Base-by-base conservation (phyloP, 2,329 filamentous ascomycete species). In the Sporothrix curviconia region DNA sequence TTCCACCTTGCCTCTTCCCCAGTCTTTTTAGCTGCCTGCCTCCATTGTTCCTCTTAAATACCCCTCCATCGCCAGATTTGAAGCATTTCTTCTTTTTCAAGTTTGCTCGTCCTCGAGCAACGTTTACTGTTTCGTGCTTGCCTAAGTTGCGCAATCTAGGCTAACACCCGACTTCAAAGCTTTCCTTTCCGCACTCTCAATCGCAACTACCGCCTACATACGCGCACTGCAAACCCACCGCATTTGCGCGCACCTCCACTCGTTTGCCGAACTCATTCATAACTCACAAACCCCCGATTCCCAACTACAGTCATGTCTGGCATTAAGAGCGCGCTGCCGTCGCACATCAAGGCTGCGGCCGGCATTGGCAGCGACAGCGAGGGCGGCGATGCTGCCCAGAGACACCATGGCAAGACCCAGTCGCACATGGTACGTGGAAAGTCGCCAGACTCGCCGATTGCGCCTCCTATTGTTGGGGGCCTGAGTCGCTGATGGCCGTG, bases 371-470 rank as follows among this genome's bases (percentile, higher is more conserved):
- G 67, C 52, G 71, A 70, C 60, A 79, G 74, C 61, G 74, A 72
- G 51, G 76, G 77, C 61, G 68, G 68, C 62, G 76, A 76, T 63
- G 79, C 84, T 64, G 75, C 80, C 66, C 78, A 79, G 65, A 84
- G 85, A 71, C 89, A 90, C 71, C 87, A 92, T 73, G 88, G 88
- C 76, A 92, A 92, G 82, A 88, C 87, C 65, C 86, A 88, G 73
- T 90, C 87, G 61, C 88, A 92, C 75, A 89, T 92, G 84, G 88
- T 88, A 76, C 83, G 87, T 85, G 24, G n/a, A n/a, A n/a, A n/a
- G n/a, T n/a, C n/a, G n/a, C n/a, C n/a, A n/a, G n/a, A n/a, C n/a
- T n/a, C 22, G 28, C 17, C 34, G 11, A 39, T 44, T 25, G 22
- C 17, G 14, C 28, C 25, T 25, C 7, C n/a, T n/a, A n/a, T 50